Percentiles rank a stretch among this genome's conserved stretches.
Evolutionary conservation across 257 asterid genomes (phyloP).

Genomic region (Capsicum rhomboideum): DNA sequence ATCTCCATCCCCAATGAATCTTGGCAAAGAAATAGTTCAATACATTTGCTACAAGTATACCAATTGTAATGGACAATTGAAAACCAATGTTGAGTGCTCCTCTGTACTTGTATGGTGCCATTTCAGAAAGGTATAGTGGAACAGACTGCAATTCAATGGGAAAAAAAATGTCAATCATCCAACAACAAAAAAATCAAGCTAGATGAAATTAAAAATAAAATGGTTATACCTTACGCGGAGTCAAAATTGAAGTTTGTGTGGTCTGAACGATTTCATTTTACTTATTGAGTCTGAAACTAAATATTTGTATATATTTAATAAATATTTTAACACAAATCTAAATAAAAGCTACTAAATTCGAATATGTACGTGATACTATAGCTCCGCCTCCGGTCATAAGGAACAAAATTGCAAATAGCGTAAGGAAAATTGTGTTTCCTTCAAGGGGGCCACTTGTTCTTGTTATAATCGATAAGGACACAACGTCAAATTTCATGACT

Average conservation of each 20-base stretch:
- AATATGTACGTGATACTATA: no score
- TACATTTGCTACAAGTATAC: constrained; percentile 50
- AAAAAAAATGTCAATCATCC: not conserved
- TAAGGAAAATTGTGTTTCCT: not conserved
- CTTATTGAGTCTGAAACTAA: no score
- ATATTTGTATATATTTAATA: no score
- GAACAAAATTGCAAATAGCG: not conserved
- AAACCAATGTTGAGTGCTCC: constrained; percentile 66
- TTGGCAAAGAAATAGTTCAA: constrained; percentile 48
- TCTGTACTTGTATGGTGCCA: constrained; percentile 60
- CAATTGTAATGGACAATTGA: constrained; percentile 52
- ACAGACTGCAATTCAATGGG: constrained; percentile 7
- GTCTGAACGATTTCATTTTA: no score
- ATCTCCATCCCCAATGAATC: constrained; percentile 71
- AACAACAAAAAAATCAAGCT: not conserved
- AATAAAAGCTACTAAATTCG: no score
- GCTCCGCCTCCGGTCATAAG: no score
- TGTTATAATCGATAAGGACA: not conserved
- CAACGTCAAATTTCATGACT: not conserved
- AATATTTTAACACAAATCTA: no score
- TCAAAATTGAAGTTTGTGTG: no score
- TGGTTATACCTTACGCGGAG: not conserved
- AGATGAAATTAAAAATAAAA: not conserved
- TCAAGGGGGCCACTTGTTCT: constrained; percentile 8
- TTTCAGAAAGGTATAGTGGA: constrained; percentile 63